phyloP scores from a whole-genome alignment of 257 asterid species.

The Petunia secreta region DNA sequence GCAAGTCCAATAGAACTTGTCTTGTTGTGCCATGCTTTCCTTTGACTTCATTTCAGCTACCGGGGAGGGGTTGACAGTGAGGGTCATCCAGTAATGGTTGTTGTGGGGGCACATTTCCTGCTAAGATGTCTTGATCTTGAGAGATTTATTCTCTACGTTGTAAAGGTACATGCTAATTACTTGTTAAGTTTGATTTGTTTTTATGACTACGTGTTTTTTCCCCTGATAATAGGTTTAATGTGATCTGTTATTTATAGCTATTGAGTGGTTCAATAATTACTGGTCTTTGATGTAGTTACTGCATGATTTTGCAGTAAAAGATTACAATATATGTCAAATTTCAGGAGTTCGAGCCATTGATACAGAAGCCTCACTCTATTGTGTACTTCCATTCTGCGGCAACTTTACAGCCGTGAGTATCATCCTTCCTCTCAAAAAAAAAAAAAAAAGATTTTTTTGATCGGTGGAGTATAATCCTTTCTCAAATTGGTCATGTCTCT shows the following conservation, averaged over 20 bases:
- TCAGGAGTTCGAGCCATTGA: conserved; percentile 98
- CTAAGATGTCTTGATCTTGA: conserved; percentile 88
- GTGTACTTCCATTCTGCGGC: conserved; percentile 97
- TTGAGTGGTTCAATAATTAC: conserved; percentile 1
- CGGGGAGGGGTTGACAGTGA: conserved; percentile 93
- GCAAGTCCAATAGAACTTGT: not conserved
- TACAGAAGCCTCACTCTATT: conserved; percentile 89
- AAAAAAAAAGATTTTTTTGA: no score
- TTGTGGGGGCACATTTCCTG: conserved; percentile 95
- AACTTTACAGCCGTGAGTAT: conserved; percentile 73
- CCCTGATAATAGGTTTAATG: not conserved
- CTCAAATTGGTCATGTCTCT: not conserved
- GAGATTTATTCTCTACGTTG: conserved; percentile 69
- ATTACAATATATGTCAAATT: conserved; percentile 26
- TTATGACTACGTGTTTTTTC: not conserved
- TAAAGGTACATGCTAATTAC: conserved; percentile 61
- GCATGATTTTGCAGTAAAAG: not conserved
- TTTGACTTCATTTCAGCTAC: conserved; percentile 52
- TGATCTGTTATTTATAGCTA: not conserved
- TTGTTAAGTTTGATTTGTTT: conserved; percentile 16
- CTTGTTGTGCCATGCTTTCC: not conserved
- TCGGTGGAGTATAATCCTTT: conserved; percentile 27
- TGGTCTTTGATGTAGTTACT: conserved; percentile 4
- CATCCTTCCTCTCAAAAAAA: not conserved
- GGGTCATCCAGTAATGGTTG: conserved; percentile 87